Conservation (phyloP, 345 rosid genomes). For the Murraya koenigii region DNA sequence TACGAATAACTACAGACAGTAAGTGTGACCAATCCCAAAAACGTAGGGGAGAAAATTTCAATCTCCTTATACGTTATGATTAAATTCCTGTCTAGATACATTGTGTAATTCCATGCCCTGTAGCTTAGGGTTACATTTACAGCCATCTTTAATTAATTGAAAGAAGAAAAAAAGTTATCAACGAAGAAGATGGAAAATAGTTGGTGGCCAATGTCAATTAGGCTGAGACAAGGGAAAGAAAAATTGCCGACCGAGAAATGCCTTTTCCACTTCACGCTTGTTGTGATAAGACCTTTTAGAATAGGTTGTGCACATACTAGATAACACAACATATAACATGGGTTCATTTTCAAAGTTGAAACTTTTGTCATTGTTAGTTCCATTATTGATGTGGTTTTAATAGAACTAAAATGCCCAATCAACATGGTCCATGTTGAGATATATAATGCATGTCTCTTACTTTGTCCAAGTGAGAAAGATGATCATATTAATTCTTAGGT, state of each 20-base stretch:
- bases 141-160: background rate
- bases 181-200: background rate
- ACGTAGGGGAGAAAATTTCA: too few relatives aligned
- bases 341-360: constrained; percentile 9
- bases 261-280: constrained; percentile 13
- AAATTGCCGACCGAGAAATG: background rate
- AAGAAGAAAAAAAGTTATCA: background rate
- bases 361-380: constrained; percentile 5
- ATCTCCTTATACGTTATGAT: too few relatives aligned
- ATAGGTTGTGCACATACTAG: background rate
- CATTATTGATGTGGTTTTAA: constrained; percentile 22
- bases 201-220: background rate
- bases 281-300: constrained; percentile 13
- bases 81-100: too few relatives aligned
- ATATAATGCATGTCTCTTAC: constrained; percentile 1
- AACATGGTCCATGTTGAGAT: constrained; percentile 12
- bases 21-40: too few relatives aligned
- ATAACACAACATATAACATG: constrained; percentile 1
- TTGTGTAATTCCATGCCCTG: too few relatives aligned
- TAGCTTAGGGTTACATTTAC: too few relatives aligned
- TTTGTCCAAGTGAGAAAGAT: background rate
- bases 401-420: constrained; percentile 6
- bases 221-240: background rate
- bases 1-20: too few relatives aligned
- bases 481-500: background rate